Evolutionary conservation across 1,139 yeast species (phyloP), one percentile per base, ranked within the genome.

Genomic region (Suhomyces bokatorum): DNA sequence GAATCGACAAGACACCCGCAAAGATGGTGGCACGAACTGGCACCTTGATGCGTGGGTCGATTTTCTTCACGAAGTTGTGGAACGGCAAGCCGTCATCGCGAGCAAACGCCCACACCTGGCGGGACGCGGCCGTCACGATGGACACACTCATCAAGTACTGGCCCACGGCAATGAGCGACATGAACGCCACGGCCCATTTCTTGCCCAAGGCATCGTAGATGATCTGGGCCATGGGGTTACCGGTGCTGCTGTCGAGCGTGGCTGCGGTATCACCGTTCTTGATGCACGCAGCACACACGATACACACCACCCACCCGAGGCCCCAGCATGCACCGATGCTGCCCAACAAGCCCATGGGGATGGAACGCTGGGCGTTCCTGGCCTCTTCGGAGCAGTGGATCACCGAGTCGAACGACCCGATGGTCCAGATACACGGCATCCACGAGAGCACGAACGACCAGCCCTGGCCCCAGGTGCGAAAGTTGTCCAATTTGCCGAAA

Each of bases 121-220:
- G 67, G 14, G 78, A 77, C 39, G 75, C 70, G 6, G 81, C 81
- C 16, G 77, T 72, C 35, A 75, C 60, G 27, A 78, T 70, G 1
- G 83, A 77, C 13, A 80, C 70, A 5, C 88, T 89, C 88, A 85
- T 85, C 42, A 81, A 60, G 63, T 77, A 82, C 60, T 81, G 87
- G 42, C 85, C 83, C 52, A 73, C 64, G 2, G 84, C 80, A 55
- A 80, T 79, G 39, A 81, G 59, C 1, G 79, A 58, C 84, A 82
- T 80, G 43, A 84, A 78, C 0, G 81, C 84, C 56, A 80, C 73
- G 2, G 89, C 83, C 88, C 90, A 85, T 40, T 73, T 69, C 57
- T 80, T 80, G 33, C 93, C 93, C 46, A 85, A 68, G 1, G 83
- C 75, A 59, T 85, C 84, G 56, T 69, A 75, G 48, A 83, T 70